phyloP scores from a whole-genome alignment of 306 rosid genomes.

The Vigna angularis region DNA sequence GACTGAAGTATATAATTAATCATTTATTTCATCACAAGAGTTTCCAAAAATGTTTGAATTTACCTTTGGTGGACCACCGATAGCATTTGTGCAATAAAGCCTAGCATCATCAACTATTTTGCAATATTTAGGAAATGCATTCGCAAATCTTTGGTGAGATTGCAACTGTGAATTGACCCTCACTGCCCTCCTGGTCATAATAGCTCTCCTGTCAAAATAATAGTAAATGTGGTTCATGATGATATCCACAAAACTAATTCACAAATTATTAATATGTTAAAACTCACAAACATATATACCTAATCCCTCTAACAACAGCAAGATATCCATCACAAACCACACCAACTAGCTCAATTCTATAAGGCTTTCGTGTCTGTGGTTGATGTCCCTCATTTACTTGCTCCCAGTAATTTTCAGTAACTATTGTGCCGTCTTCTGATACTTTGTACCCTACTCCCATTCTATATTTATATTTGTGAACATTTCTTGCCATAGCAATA shows the following conservation, averaged over 20 bases:
- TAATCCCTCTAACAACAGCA: conserved; percentile 92
- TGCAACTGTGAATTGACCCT: conserved; percentile 84
- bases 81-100: conserved; percentile 65
- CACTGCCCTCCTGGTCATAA: conserved; percentile 83
- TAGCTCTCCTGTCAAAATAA: conserved; percentile 74
- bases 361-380: conserved; percentile 56
- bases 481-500: conserved; percentile 77
- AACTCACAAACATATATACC: conserved; percentile 49
- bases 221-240: neutral
- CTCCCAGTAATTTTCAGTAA: conserved; percentile 86
- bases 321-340: conserved; percentile 92
- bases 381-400: conserved; percentile 48
- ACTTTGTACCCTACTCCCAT: conserved; percentile 91
- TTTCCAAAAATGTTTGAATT: neutral
- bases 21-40: neutral
- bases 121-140: conserved; percentile 72
- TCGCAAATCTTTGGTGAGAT: conserved; percentile 96
- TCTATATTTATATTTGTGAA: conserved; percentile 76
- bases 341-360: conserved; percentile 90
- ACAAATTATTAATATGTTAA: neutral
- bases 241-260: neutral
- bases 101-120: conserved; percentile 82
- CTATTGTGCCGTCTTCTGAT: conserved; percentile 59
- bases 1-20: neutral
- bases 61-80: conserved; percentile 78